Base-by-base conservation (phyloP, 169 alveolate species). In the Neospora caninum region DNA sequence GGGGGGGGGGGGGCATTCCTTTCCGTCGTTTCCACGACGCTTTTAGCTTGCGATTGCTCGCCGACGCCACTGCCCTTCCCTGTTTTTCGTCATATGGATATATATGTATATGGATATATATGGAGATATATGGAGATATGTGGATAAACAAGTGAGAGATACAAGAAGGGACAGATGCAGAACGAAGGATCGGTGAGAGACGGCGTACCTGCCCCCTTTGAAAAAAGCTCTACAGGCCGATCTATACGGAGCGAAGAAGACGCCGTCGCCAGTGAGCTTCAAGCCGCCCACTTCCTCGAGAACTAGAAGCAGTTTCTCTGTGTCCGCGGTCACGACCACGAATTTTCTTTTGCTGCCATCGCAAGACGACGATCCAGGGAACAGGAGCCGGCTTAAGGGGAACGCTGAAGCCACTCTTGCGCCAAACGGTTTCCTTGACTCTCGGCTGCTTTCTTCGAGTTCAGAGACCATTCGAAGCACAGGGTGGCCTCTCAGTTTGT, bases 401-500 rank as follows among this genome's bases (percentile, higher is more conserved):
- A 49, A 78, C 27, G 9, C 45, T 22, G 7, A 43, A 78, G 86
- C 39, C 38, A 29, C 34, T 69, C 86, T 78, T 78, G 39, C 86
- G 45, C 29, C 18, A 16, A 36, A 78, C 2, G 86, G 31, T 20
- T 78, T 38, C 86, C 20, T n/a, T 0, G 86, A 7, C 1, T n/a
- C 86, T 29, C 86, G 49, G 27, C 86, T 38, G 4, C 43, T 10
- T 78, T 4, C 49, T 29, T 36, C 45, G 43, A 16, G 10, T 29
- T 58, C 92, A 29, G 78, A 54, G 36, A 58, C 43, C 39, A 67
- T 54, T 1, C 69, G 53, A 9, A 88, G 53, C 38, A 88, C 92
- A 16, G 92, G 92, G 83, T 88, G 92, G 45, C 92, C 92, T 49
- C 53, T 53, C 31, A 88, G 92, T 36, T 88, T 88, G 38, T 67